Percentiles rank a stretch among this genome's conserved stretches.
These are phyloP conservation scores for Turnera subulata DNA, from an alignment of 345 rosid genomes.

Conservation along the genomic window DNA sequence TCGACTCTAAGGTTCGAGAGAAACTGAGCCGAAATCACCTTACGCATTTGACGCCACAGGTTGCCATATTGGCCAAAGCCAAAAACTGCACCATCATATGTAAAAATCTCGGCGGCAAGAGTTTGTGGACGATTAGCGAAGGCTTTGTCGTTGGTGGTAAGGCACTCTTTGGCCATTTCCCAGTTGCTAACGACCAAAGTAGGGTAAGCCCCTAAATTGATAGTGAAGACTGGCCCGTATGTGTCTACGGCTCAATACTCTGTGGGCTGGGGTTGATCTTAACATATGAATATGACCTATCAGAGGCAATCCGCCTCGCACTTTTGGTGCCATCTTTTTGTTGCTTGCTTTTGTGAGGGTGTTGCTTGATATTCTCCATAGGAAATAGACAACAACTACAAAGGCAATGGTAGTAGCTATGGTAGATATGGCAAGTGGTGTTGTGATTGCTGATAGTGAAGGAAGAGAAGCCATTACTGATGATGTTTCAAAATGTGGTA, in stretches of 20 bases:
- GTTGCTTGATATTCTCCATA: not conserved
- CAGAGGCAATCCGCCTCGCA: no score
- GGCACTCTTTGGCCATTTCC: conserved; percentile 28
- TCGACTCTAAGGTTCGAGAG: conserved; percentile 34
- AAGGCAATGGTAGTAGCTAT: no score
- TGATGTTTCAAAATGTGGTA: no score
- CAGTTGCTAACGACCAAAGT: conserved; percentile 23
- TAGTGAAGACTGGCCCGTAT: conserved; percentile 25
- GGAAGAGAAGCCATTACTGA: no score
- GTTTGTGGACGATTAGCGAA: conserved; percentile 27
- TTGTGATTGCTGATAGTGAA: no score
- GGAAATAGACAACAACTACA: no score
- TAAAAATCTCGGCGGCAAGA: no score
- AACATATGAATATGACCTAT: no score
- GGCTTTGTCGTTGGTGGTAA: conserved; percentile 29
- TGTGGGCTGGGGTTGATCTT: no score
- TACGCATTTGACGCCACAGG: conserved; percentile 36
- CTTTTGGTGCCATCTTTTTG: no score
- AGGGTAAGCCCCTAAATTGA: conserved; percentile 19
- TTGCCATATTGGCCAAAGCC: conserved; percentile 27
- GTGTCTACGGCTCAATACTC: conserved; percentile 21
- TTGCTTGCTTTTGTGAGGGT: not conserved
- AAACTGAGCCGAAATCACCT: conserved; percentile 24
- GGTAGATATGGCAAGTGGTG: no score
- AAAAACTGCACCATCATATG: conserved; percentile 26